Evolutionary conservation across 352 stramenopile species (phyloP), one percentile per base, ranked within the genome.

Genomic region (Phytopythium sindhum): DNA sequence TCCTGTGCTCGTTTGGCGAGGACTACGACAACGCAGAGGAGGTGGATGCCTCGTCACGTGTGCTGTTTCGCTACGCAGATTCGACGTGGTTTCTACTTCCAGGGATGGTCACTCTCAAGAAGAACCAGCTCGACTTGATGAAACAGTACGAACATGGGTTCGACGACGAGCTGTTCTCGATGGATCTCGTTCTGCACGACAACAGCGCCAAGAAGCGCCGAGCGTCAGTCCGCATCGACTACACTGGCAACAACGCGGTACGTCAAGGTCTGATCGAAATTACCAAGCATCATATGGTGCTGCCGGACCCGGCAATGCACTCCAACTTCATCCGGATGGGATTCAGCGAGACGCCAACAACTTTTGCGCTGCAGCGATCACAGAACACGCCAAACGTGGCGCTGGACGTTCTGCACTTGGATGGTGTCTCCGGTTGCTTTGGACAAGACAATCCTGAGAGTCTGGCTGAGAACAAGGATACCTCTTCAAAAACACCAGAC

Each of bases 141-240:
- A 93, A 93, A 62, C 83, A 93, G 59, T 95, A 93, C 61, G 84
- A 93, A 42, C 74, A 90, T 51, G 84, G 77, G 14, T 95, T 95
- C 67, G 85, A 91, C 52, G 82, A 91, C 28, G 84, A 93, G 10
- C 67, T 86, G 8, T 95, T 95, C 57, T 91, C 78, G 2, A 69
- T 93, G 44, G 86, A 95, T 60, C 74, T 95, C 14, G 74, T 93
- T 26, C 68, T 95, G 51, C 83, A 91, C 35, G 83, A 89, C 12
- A 76, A 74, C 37, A 88, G 56, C 58, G 33, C 53, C 28, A 84
- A 75, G 35, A 60, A 73, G 48, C 58, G 66, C 4, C 68, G 70
- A 6, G 76, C 75, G 24, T 68, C 74, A 21, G 72, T 90, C 15
- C 70, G 69, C 0, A 78, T 92, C 44, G 77, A 92, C 41, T 91